A percentile compares a stretch with the other conserved stretches of the same genome.
Evolutionary conservation across 1,284 basidiomycete genomes (phyloP).

Genomic region (Vanrija humicola): DNA sequence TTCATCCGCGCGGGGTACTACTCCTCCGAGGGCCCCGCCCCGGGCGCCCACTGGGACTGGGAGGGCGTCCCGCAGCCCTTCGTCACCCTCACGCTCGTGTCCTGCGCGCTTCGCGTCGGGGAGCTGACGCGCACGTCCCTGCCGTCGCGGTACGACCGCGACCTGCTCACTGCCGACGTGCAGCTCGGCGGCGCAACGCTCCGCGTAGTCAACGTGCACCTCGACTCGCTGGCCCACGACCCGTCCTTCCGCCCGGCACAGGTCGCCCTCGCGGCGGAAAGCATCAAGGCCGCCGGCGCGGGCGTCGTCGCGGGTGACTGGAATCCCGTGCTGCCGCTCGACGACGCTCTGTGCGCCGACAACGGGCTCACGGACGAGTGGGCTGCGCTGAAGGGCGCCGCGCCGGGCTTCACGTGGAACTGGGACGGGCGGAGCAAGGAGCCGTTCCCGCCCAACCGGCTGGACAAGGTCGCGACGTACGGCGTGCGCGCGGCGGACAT

Average conservation of each 20-base stretch:
- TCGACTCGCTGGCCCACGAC: conserved; percentile 2
- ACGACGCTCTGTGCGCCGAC: not conserved
- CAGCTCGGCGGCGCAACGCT: not conserved
- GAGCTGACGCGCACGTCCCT: not conserved
- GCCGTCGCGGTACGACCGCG: not conserved
- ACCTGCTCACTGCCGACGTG: not conserved
- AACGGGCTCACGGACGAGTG: not conserved
- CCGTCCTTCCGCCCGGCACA: conserved; percentile 3
- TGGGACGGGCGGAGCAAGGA: conserved; percentile 6
- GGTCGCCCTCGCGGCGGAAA: not conserved
- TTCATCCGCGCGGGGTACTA: not conserved
- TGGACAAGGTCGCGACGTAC: conserved; percentile 1
- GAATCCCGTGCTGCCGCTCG: conserved; percentile 1
- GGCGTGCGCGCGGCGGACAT: not conserved
- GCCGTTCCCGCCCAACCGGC: conserved; percentile 5
- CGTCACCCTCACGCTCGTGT: not conserved
- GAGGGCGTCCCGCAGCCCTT: not conserved
- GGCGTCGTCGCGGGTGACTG: conserved; percentile 3
- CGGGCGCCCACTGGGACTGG: no score
- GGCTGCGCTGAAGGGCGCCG: not conserved
- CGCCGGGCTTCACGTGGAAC: conserved; percentile 2
- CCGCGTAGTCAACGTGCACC: conserved; percentile 1
- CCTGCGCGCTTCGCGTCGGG: not conserved
- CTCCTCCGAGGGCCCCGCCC: not conserved
- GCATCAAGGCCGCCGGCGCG: not conserved